A percentile compares a stretch with the other conserved stretches of the same genome.
These are phyloP conservation scores for Ilex paraguariensis DNA, from an alignment of 305 asterid species.

Conservation along the genomic window DNA sequence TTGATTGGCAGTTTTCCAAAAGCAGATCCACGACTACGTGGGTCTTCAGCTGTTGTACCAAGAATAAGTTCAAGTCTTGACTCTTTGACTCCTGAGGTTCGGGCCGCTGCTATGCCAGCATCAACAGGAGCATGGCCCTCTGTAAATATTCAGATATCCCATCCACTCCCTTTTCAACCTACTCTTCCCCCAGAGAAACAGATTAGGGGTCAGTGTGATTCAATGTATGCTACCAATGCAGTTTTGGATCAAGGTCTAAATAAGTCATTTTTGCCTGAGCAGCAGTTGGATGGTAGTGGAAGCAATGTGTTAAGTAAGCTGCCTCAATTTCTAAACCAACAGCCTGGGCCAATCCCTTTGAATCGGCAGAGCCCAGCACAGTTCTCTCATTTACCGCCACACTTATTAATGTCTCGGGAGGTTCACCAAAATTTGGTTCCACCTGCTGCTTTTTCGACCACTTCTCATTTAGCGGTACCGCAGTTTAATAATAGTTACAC, in stretches of 20 bases:
- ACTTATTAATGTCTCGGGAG: constrained; percentile 35
- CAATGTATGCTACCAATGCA: constrained; percentile 22
- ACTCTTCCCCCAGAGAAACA: constrained; percentile 39
- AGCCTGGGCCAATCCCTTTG: constrained; percentile 33
- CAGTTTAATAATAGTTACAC: constrained; percentile 41
- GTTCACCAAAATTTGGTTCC: constrained; percentile 38
- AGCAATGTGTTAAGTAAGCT: constrained; percentile 30
- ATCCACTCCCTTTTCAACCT: constrained; percentile 29
- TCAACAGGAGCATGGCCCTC: constrained; percentile 39
- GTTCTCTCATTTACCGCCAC: constrained; percentile 34
- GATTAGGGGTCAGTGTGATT: constrained; percentile 48
- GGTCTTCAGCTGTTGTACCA: constrained; percentile 34
- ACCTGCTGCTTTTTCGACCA: constrained; percentile 29
- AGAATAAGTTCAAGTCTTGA: constrained; percentile 36
- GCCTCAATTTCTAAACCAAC: constrained; percentile 42
- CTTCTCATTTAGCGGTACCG: constrained; percentile 38
- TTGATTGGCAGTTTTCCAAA: constrained; percentile 29
- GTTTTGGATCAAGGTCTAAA: constrained; percentile 32
- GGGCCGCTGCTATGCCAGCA: constrained; percentile 27
- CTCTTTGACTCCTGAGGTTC: constrained; percentile 45
- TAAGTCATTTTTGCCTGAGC: constrained; percentile 34
- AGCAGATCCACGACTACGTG: constrained; percentile 37
- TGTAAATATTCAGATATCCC: constrained; percentile 37
- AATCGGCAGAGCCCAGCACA: constrained; percentile 45
- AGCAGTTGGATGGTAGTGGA: constrained; percentile 28